Percentiles rank a stretch among this genome's conserved stretches.
phyloP scores from a whole-genome alignment of 116 monocot genomes.

The Phalaenopsis hybrid region DNA sequence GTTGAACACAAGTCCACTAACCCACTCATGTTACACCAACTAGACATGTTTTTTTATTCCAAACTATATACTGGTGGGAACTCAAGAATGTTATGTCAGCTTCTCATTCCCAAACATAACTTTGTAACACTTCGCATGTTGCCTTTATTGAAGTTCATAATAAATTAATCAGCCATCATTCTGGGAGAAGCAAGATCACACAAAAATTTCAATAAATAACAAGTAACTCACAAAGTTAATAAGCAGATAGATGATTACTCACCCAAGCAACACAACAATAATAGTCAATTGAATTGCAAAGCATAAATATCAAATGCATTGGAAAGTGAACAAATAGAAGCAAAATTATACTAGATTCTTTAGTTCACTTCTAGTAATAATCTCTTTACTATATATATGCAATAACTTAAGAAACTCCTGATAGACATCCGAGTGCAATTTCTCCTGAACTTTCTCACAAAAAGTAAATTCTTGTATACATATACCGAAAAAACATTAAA shows the following conservation, averaged over 20 bases:
- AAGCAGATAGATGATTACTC: neutral
- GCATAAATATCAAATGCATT: neutral
- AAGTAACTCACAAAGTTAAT: neutral
- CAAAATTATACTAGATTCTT: constrained; percentile 36
- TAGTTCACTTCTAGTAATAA: constrained; percentile 53
- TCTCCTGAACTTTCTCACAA: constrained; percentile 66
- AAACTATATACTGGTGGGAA: no score
- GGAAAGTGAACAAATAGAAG: neutral
- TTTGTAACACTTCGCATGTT: neutral
- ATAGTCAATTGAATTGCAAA: neutral
- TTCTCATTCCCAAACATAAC: neutral
- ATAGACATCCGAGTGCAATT: constrained; percentile 37
- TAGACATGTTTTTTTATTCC: no score
- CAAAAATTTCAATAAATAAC: neutral
- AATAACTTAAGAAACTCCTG: constrained; percentile 74
- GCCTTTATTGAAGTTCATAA: neutral
- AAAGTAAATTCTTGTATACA: constrained; percentile 46
- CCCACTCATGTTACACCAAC: no score
- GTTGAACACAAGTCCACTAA: no score
- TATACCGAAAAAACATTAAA: constrained; percentile 24
- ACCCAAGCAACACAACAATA: neutral
- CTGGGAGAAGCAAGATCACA: neutral
- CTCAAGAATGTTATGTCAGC: no score
- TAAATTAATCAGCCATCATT: neutral
- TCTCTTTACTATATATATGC: constrained; percentile 56